A percentile compares a stretch with the other conserved stretches of the same genome.
Evolutionary conservation across 2,329 filamentous ascomycete genomes (phyloP).

Genomic region (Aspergillus calidoustus): DNA sequence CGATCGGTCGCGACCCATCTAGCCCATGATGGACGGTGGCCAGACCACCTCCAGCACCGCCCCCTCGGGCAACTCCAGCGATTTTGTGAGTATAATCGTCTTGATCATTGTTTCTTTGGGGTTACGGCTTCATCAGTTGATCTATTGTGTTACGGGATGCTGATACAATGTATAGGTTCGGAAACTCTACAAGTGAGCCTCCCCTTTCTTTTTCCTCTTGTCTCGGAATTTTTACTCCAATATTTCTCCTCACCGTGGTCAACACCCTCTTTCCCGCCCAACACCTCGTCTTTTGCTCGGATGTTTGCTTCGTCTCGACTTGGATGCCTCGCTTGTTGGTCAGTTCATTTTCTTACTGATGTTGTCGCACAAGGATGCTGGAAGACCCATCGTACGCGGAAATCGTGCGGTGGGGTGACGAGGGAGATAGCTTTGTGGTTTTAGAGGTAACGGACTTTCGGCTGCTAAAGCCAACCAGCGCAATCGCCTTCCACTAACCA

Average conservation of each 20-base stretch:
- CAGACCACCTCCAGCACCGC: conserved; percentile 46
- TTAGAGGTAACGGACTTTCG: conserved; percentile 70
- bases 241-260: conserved; percentile 5
- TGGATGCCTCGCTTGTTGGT: conserved; percentile 10
- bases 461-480: conserved; percentile 15
- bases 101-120: conserved; percentile 18
- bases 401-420: conserved; percentile 93
- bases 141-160: conserved; percentile 25
- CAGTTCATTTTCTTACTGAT: conserved; percentile 16
- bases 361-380: conserved; percentile 72
- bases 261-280: conserved; percentile 20
- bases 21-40: conserved; percentile 51
- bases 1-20: conserved; percentile 47
- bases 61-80: conserved; percentile 81
- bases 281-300: background rate
- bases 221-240: conserved; percentile 15
- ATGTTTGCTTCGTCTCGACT: conserved; percentile 4
- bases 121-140: conserved; percentile 20
- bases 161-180: conserved; percentile 70
- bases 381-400: conserved; percentile 91
- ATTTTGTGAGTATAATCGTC: conserved; percentile 74
- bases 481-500: conserved; percentile 8
- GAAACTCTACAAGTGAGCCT: conserved; percentile 92
- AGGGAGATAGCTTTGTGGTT: conserved; percentile 95
- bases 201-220: conserved; percentile 21